A percentile compares a stretch with the other conserved stretches of the same genome.
phyloP scores from a whole-genome alignment of 2,329 filamentous ascomycete species.

The Scedosporium dehoogii region DNA sequence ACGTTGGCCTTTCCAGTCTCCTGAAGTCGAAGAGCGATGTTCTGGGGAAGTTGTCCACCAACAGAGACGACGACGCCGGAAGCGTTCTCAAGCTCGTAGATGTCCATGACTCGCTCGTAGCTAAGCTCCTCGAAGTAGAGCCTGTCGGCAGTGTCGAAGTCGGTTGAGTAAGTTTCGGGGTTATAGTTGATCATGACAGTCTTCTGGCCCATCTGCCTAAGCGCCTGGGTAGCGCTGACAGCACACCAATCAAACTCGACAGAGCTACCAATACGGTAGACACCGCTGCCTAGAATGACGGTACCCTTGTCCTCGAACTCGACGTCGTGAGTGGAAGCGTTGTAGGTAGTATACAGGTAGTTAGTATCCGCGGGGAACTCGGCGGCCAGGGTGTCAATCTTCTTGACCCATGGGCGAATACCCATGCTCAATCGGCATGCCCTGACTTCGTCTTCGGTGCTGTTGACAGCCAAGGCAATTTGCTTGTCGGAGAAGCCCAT shows the following conservation, averaged over 20 bases:
- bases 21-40: constrained; percentile 90
- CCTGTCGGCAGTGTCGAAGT: constrained; percentile 81
- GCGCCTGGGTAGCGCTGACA: constrained; percentile 75
- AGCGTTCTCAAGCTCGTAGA: constrained; percentile 84
- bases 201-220: constrained; percentile 85
- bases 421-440: constrained; percentile 75
- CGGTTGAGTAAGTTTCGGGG: constrained; percentile 72
- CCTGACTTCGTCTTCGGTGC: constrained; percentile 82
- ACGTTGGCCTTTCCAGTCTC: constrained; percentile 84
- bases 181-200: constrained; percentile 97
- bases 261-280: constrained; percentile 94
- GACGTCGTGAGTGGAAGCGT: constrained; percentile 87
- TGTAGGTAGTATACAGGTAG: constrained; percentile 97
- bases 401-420: constrained; percentile 90
- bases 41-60: constrained; percentile 92
- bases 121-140: constrained; percentile 96
- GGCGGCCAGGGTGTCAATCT: constrained; percentile 88
- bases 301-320: constrained; percentile 87
- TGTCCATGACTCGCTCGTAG: constrained; percentile 98
- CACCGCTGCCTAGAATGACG: constrained; percentile 83
- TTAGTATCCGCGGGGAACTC: constrained; percentile 94
- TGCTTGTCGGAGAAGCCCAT: constrained; percentile 95
- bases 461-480: constrained; percentile 77
- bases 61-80: constrained; percentile 89
- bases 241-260: constrained; percentile 99